phyloP scores from a whole-genome alignment of 139 green algal species.

The Auxenochlorella pyrenoidosa region DNA sequence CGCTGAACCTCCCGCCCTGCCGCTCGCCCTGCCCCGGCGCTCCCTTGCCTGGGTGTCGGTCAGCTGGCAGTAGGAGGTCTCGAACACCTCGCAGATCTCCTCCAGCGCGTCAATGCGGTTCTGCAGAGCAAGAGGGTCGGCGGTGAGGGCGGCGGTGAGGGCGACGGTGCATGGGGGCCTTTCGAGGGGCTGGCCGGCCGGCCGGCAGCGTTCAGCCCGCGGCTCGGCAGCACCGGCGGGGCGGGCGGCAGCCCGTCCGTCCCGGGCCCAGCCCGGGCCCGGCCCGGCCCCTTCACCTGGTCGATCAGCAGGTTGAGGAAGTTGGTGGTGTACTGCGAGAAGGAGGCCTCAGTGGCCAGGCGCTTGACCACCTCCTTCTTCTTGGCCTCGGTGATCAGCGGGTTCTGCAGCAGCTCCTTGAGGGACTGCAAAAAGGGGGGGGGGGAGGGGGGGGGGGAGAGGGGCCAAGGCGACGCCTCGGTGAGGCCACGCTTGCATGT shows the following conservation, averaged over 20 bases:
- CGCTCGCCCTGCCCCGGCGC: background rate
- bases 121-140: constrained; percentile 39
- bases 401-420: constrained; percentile 88
- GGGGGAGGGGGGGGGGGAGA: background rate
- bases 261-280: no score
- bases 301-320: constrained; percentile 97
- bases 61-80: constrained; percentile 93
- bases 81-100: constrained; percentile 93
- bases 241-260: no score
- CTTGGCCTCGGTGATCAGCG: constrained; percentile 79
- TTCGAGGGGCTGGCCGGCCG: no score
- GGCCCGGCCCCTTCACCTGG: constrained; percentile 32
- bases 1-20: no score
- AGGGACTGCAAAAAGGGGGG: constrained; percentile 55
- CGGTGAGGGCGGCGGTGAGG: constrained; percentile 56
- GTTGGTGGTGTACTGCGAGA: constrained; percentile 86
- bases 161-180: constrained; percentile 40
- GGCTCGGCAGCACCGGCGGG: no score
- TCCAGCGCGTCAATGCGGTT: constrained; percentile 83
- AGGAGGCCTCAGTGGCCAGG: constrained; percentile 81
- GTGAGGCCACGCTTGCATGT: no score
- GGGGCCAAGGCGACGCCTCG: no score
- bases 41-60: constrained; percentile 95
- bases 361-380: constrained; percentile 92
- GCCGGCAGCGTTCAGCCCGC: no score